Conservation (phyloP, 2,329 filamentous ascomycete species). For the Hymenoscyphus linearis region DNA sequence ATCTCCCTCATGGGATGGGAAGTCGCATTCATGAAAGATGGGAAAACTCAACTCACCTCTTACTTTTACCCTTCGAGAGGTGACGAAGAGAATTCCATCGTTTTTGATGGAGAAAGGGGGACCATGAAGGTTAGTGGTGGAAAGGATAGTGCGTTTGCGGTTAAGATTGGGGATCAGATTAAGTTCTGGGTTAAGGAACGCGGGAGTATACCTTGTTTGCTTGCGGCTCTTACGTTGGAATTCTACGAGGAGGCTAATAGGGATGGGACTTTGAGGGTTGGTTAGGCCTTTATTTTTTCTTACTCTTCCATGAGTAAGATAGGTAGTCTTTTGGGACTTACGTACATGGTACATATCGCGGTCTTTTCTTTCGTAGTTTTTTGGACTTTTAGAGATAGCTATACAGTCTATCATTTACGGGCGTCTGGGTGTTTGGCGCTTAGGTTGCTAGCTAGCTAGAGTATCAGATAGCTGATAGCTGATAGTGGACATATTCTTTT, state of each 20-base stretch:
- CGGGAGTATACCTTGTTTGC: slow-evolving; percentile 88
- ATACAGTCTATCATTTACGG: not conserved
- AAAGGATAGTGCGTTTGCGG: slow-evolving; percentile 77
- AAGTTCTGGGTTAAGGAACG: slow-evolving; percentile 94
- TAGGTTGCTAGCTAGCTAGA: not conserved
- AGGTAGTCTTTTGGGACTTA: not conserved
- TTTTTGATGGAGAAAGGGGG: slow-evolving; percentile 89
- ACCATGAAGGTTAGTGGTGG: slow-evolving; percentile 98
- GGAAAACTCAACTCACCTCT: slow-evolving; percentile 85
- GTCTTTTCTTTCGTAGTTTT: not conserved
- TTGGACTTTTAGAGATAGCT: not conserved
- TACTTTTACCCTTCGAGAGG: slow-evolving; percentile 70
- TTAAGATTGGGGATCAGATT: slow-evolving; percentile 78
- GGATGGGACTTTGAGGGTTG: slow-evolving; percentile 25
- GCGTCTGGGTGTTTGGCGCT: not conserved
- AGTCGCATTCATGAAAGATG: slow-evolving; percentile 93
- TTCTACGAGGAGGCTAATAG: slow-evolving; percentile 67
- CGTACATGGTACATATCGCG: not conserved
- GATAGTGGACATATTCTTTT: not conserved
- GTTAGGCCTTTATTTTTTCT: not conserved
- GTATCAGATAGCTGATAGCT: too few relatives aligned
- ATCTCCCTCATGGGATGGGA: slow-evolving; percentile 91
- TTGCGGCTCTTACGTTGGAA: slow-evolving; percentile 86
- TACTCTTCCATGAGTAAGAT: not conserved
- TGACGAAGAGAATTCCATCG: slow-evolving; percentile 62